Evolutionary conservation across 306 rosid species (phyloP), one percentile per base, ranked within the genome.

Genomic region (Medicago lupulina): DNA sequence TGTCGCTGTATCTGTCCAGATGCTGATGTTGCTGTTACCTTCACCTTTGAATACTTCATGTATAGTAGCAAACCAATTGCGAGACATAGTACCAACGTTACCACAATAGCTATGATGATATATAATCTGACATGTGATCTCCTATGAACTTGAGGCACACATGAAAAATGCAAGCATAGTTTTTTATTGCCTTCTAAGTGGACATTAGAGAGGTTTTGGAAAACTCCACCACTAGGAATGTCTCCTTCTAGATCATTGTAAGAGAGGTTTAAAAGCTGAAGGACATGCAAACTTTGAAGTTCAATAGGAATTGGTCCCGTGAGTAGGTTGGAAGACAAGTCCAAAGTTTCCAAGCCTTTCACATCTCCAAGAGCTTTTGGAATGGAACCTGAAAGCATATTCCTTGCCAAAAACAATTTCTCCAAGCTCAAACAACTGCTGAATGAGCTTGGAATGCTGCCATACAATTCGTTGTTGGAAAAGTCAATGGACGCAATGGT

Each of bases 321-420:
- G 61, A 92, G 90, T 76, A 80, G 87, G 89, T 90, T 92, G 47
- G 89, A 87, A 62, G 96, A 92, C 1, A 92, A 83, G 54, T 92
- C 97, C 77, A 92, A 75, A 69, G 71, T 73, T 72, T 74, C 92
- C 44, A 92, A 82, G 16, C 86, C 93, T 87, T 40, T 87, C 28
- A 92, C 2, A 4, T 88, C 80, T 40, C 82, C 90, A 47, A 92
- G 36, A 72, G 21, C 5, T 31, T 44, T 55, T 3, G 97, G 97
- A 75, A 92, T 87, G 9, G 84, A 78, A 61, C 97, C 97, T 10
- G 92, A 87, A 60, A 92, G 74, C 72, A 57, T 67, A 59, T 92
- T 92, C 53, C 76, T 54, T 0, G 88, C 74, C 86, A 92, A 68
- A 58, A 77, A 60, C 66, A 92, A 63, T 6, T 66, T 40, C 78